These are phyloP conservation scores for Mrakia gelida DNA, from an alignment of 768 basidiomycete genomes.

Conservation along the genomic window DNA sequence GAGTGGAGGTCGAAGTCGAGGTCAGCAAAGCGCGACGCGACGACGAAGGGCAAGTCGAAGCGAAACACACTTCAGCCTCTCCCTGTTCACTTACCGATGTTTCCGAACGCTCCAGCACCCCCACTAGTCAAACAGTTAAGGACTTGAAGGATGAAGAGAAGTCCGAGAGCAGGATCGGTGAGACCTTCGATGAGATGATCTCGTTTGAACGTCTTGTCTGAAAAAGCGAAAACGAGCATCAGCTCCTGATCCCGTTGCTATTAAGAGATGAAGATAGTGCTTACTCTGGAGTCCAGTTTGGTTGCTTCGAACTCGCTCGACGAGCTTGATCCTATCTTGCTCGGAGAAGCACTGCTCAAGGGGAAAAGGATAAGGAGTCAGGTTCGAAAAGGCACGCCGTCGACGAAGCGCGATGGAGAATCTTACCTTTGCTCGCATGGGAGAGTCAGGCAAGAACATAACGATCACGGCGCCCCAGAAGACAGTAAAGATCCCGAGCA, in stretches of 20 bases:
- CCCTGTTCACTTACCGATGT: conserved; percentile 44
- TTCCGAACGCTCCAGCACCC: conserved; percentile 53
- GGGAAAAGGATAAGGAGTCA: background rate
- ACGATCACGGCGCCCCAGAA: conserved; percentile 52
- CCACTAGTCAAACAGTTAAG: conserved; percentile 53
- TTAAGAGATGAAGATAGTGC: background rate
- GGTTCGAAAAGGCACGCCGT: too few relatives aligned
- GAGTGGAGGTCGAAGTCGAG: background rate
- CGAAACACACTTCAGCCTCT: background rate
- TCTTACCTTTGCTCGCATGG: conserved; percentile 36
- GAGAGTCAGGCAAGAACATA: conserved; percentile 50
- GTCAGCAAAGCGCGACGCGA: background rate
- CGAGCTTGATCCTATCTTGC: conserved; percentile 52
- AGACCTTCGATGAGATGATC: conserved; percentile 49
- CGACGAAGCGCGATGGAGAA: background rate
- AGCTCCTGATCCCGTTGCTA: background rate
- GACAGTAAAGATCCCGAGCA: conserved; percentile 46
- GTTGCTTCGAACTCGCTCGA: conserved; percentile 54
- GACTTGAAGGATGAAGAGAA: conserved; percentile 51
- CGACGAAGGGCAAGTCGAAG: background rate
- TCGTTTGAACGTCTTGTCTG: conserved; percentile 51
- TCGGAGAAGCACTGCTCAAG: conserved; percentile 49
- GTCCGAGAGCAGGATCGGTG: conserved; percentile 51
- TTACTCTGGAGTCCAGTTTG: conserved; percentile 52
- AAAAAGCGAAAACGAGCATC: background rate